These are phyloP conservation scores for Penicillium paradoxum DNA, from an alignment of 495 filamentous ascomycete species.

Conservation along the genomic window DNA sequence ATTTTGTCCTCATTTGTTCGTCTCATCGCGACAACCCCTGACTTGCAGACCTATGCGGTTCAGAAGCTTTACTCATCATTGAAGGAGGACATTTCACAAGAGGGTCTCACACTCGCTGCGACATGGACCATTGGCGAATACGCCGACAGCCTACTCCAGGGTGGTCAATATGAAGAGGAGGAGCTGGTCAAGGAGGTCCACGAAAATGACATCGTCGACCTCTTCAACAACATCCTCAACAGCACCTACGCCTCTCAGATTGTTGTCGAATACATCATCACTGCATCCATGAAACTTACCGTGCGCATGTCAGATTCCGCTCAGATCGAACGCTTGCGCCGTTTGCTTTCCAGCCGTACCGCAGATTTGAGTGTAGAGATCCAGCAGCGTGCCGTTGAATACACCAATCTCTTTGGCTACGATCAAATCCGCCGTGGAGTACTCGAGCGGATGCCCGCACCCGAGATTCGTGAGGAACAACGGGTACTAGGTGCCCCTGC, in stretches of 20 bases:
- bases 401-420: slow-evolving; percentile 84
- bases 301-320: slow-evolving; percentile 76
- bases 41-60: slow-evolving; percentile 91
- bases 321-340: slow-evolving; percentile 78
- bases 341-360: slow-evolving; percentile 68
- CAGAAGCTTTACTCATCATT: slow-evolving; percentile 88
- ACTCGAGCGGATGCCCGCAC: slow-evolving; percentile 93
- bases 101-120: slow-evolving; percentile 86
- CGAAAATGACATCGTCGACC: slow-evolving; percentile 83
- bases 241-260: slow-evolving; percentile 88
- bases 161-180: slow-evolving; percentile 92
- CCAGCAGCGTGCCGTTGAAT: slow-evolving; percentile 93
- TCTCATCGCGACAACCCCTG: slow-evolving; percentile 88
- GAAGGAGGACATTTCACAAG: slow-evolving; percentile 95
- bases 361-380: slow-evolving; percentile 88
- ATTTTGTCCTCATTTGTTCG: slow-evolving; percentile 96
- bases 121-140: slow-evolving; percentile 99
- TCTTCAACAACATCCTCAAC: slow-evolving; percentile 86
- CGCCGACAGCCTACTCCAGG: slow-evolving; percentile 78
- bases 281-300: slow-evolving; percentile 90
- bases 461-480: slow-evolving; percentile 92
- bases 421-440: slow-evolving; percentile 87
- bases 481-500: slow-evolving; percentile 78
- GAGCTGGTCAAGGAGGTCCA: slow-evolving; percentile 86
- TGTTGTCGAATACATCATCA: slow-evolving; percentile 91